Conservation (phyloP, 495 filamentous ascomycete genomes). For the Margaritispora aquatica region DNA sequence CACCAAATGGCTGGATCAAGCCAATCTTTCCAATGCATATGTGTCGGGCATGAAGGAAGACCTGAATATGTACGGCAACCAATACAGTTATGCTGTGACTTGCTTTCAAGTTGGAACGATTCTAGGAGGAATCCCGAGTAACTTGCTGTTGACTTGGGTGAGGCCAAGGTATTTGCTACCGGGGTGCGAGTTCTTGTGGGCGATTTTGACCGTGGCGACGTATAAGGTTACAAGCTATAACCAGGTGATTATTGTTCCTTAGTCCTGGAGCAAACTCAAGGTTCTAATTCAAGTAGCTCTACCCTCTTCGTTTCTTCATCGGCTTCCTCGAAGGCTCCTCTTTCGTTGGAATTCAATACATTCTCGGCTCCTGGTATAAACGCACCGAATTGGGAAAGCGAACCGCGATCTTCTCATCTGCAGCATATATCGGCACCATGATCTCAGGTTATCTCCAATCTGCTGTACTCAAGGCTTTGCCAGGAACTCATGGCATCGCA, state of each 20-base stretch:
- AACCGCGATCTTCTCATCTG: constrained; percentile 42
- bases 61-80: constrained; percentile 45
- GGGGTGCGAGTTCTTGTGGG: constrained; percentile 40
- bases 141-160: constrained; percentile 48
- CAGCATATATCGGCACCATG: constrained; percentile 41
- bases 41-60: constrained; percentile 60
- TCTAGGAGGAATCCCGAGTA: constrained; percentile 50
- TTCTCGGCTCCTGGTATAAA: constrained; percentile 61
- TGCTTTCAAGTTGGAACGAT: constrained; percentile 38
- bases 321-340: constrained; percentile 51
- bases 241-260: background rate
- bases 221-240: constrained; percentile 23
- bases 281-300: constrained; percentile 42
- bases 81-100: constrained; percentile 52
- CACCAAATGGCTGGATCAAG: constrained; percentile 54
- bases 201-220: constrained; percentile 42
- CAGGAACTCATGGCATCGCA: constrained; percentile 41
- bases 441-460: constrained; percentile 47
- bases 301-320: constrained; percentile 59
- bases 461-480: constrained; percentile 41
- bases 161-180: constrained; percentile 56
- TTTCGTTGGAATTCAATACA: constrained; percentile 57
- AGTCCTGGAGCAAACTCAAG: too few species aligned
- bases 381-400: constrained; percentile 56
- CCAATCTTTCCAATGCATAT: constrained; percentile 56